Evolutionary conservation across 352 stramenopile genomes (phyloP), one percentile per base, ranked within the genome.

Genomic region (Globisporangium irregulare): DNA sequence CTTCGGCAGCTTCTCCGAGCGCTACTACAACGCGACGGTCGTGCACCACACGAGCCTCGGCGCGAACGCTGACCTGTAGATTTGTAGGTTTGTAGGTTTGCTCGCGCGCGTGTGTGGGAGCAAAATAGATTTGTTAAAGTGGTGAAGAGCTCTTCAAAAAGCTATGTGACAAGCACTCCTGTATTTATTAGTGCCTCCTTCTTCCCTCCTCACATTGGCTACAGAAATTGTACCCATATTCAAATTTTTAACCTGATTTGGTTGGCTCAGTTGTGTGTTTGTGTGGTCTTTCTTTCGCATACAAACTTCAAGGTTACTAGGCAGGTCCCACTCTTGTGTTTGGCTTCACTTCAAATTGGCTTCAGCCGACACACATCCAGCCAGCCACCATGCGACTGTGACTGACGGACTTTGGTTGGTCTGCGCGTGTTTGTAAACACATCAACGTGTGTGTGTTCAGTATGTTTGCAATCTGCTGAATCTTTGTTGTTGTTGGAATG

Each of bases 1-100:
- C 22, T 25, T 85, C 18, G 75, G 78, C 18, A 71, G 70, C 62
- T 85, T 82, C 60, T 59, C 68, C 27, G 75, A 85, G 62, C 73
- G 77, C 3, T 85, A 81, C 64, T 75, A 74, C 65, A 75, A 76
- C 64, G 72, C 74, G 20, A 69, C 67, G 4, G 36, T 71, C 18
- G 34, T 73, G 25, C 70, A 65, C 53, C 43, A 67, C 38, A 50
- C 55, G 41, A 57, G 34, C 22, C 7, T 61, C n/a, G 62, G 53
- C 1, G 62, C 27, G n/a, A 62, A n/a, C 24, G 62, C n/a, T 5
- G 32, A 67, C 12, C 24, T 67, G 18, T 67, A 24, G 38, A 15
- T 48, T 29, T 29, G n/a, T 32, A 32, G 29, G 4, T 32, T 32
- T 32, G 29, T 32, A 32, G 38, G 38, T 48, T 20, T 29, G 9